Conservation (phyloP, 768 basidiomycete species). For the Mrakia blollopis region DNA sequence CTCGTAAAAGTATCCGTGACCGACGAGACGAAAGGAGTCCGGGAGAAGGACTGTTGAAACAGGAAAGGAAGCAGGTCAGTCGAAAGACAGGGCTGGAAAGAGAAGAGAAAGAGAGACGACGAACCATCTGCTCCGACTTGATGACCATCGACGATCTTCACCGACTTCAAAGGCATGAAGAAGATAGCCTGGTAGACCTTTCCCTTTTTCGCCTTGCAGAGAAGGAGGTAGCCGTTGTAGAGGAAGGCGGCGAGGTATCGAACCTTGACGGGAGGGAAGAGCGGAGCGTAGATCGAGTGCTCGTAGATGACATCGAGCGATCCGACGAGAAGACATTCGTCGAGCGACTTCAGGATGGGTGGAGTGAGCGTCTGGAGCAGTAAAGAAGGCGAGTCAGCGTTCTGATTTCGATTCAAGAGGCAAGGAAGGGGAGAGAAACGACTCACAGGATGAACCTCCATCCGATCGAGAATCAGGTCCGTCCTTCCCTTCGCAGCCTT, state of each 20-base stretch:
- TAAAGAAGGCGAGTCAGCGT: background rate
- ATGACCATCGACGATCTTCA: conserved; percentile 60
- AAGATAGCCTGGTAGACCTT: conserved; percentile 74
- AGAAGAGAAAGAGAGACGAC: conserved; percentile 41
- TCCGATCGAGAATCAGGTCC: conserved; percentile 62
- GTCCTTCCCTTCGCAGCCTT: conserved; percentile 65
- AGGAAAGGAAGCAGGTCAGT: background rate
- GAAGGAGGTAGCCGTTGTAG: conserved; percentile 75
- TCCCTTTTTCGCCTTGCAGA: conserved; percentile 77
- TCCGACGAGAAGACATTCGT: conserved; percentile 72
- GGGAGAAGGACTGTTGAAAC: conserved; percentile 62
- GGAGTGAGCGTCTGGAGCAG: conserved; percentile 37
- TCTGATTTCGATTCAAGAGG: background rate
- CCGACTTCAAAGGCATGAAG: conserved; percentile 75
- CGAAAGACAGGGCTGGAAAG: background rate
- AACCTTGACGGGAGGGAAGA: conserved; percentile 56
- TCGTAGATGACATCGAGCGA: conserved; percentile 81
- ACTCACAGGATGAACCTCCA: conserved; percentile 48
- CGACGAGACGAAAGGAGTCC: conserved; percentile 69
- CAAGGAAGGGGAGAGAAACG: conserved; percentile 24
- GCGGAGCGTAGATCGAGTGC: conserved; percentile 52
- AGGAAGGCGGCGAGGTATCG: conserved; percentile 89
- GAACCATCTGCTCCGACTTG: conserved; percentile 56
- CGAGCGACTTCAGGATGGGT: conserved; percentile 57
- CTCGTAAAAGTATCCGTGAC: conserved; percentile 70